Base-by-base conservation (phyloP, 2,329 filamentous ascomycete genomes). In the Colletotrichum orchidophilum region DNA sequence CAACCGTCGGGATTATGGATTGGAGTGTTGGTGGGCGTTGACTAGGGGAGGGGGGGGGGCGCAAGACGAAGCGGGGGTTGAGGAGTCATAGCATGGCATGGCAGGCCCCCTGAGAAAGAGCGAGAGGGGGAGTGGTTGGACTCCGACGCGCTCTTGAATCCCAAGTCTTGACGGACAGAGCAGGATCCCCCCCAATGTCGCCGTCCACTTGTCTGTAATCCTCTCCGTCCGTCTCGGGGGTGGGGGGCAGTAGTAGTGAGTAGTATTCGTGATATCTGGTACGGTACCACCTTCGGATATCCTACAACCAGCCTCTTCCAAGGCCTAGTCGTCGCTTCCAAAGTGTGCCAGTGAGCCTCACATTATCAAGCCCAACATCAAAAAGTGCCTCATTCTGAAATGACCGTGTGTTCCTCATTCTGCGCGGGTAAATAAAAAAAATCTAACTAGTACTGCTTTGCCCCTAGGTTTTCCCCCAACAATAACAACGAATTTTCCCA, bases 371-470 rank as follows among this genome's bases (percentile, higher is more conserved):
- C 3, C 5, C 26, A 27, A 2, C 31, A 21, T 46, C 18, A n/a
- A 46, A 46, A 46, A 4, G 1, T 33, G 13, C n/a, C 24, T 24
- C 18, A 18, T 46, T 66, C 63, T 68, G 64, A 68, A 71, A 63
- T 71, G 57, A 67, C 57, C 52, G 58, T 68, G 64, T 52, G 35
- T 62, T 71, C 58, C 26, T 53, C 52, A 67, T 62, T 67, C 29
- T 61, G 67, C 67, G 46, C 31, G 27, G 35, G 31, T 57, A n/a
- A 18, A 39, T 5, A 27, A 27, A 33, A 53, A 52, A 49, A 62
- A 61, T 71, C 68, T 68, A 71, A 62, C 63, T 71, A 71, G 49
- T 54, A 31, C 55, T 67, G 55, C 63, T 69, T 50, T 24, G 27
- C 39, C 39, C 42, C n/a, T 31, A 50, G 52, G 60, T 50, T 24